Percentiles rank a stretch among this genome's conserved stretches.
Evolutionary conservation across 768 basidiomycete species (phyloP).

Genomic region (Lactarius evosmus): DNA sequence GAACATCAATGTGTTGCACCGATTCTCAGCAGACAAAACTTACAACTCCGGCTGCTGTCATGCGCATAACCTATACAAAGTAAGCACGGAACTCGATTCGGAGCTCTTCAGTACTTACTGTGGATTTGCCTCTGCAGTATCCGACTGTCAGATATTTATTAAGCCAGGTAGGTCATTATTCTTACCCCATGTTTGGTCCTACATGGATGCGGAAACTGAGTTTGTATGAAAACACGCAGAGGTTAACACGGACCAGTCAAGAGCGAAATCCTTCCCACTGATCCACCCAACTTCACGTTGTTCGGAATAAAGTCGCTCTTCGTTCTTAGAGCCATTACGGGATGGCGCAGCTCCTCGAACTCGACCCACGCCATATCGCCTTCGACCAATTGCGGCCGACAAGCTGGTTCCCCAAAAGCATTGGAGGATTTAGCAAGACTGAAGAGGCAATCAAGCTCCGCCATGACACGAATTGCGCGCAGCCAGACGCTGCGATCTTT

Average conservation of each 20-base stretch:
- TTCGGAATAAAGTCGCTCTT: constrained; percentile 87
- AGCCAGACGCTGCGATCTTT: constrained; percentile 77
- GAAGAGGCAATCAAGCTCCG: constrained; percentile 95
- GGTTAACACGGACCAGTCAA: constrained; percentile 64
- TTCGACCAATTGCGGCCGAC: constrained; percentile 85
- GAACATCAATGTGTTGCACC: not conserved
- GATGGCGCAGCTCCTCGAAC: constrained; percentile 88
- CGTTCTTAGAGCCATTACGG: constrained; percentile 69
- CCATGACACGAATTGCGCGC: constrained; percentile 77
- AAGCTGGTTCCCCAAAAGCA: constrained; percentile 92
- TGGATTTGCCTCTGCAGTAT: constrained; percentile 65
- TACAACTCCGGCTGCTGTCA: constrained; percentile 92
- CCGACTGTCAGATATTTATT: not conserved
- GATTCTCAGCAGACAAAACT: constrained; percentile 29
- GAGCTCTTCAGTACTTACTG: constrained; percentile 40
- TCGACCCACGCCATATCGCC: constrained; percentile 77
- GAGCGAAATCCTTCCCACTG: constrained; percentile 70
- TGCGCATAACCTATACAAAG: constrained; percentile 68
- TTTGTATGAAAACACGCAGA: not conserved
- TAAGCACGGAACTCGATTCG: not conserved
- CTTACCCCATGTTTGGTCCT: constrained; percentile 90
- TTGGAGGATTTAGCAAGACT: constrained; percentile 84
- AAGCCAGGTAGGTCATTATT: constrained; percentile 12
- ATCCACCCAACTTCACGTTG: constrained; percentile 79
- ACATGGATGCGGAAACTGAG: constrained; percentile 1